These are phyloP conservation scores for Tillandsia fasciculata DNA, from an alignment of 176 grass and related monocot genomes.

Conservation along the genomic window DNA sequence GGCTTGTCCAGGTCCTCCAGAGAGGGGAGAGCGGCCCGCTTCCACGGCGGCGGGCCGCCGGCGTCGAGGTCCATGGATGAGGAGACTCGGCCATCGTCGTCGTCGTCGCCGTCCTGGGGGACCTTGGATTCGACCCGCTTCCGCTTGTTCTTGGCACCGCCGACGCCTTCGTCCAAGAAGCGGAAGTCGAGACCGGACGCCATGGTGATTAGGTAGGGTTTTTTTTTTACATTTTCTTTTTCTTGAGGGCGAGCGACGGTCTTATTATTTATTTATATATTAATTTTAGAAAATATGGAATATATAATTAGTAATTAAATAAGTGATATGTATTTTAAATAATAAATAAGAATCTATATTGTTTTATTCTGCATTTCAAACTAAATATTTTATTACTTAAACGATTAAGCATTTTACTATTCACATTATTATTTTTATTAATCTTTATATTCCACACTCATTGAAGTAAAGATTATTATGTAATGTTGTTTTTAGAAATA, in stretches of 20 bases:
- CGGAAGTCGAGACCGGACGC: conserved; percentile 81
- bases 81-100: neutral
- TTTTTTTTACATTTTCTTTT: conserved; percentile 15
- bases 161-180: conserved; percentile 84
- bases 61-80: conserved; percentile 57
- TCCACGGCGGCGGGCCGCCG: conserved; percentile 30
- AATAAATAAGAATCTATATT: too few relatives aligned
- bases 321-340: too few relatives aligned
- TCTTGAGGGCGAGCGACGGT: neutral
- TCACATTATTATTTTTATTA: too few relatives aligned
- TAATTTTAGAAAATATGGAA: too few relatives aligned
- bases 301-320: too few relatives aligned
- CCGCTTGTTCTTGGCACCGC: conserved; percentile 74
- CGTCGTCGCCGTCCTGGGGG: conserved; percentile 16
- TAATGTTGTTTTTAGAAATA: too few relatives aligned
- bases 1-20: conserved; percentile 67
- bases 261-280: too few relatives aligned
- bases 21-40: conserved; percentile 59
- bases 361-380: too few relatives aligned
- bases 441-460: too few relatives aligned
- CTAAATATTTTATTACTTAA: too few relatives aligned
- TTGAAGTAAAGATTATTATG: too few relatives aligned
- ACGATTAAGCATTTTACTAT: too few relatives aligned
- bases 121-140: conserved; percentile 32
- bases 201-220: conserved; percentile 27